These are phyloP conservation scores for Isoetes engelmannii DNA, from an alignment of 83 land plant genomes.

Conservation along the genomic window DNA sequence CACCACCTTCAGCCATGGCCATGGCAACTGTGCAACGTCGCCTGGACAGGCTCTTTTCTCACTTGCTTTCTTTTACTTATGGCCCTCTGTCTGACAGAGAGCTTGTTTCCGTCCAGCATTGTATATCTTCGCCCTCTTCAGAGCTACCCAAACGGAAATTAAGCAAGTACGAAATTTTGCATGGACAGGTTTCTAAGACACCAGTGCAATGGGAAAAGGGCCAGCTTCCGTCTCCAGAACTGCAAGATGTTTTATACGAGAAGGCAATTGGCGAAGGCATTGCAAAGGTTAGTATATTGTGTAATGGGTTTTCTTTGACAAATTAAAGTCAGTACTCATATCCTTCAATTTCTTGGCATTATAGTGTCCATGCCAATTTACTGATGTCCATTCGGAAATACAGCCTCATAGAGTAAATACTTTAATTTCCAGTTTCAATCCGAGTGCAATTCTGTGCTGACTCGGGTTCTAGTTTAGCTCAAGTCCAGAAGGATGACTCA, in stretches of 20 bases:
- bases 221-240: conserved; percentile 19
- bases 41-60: too few relatives aligned
- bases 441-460: too few relatives aligned
- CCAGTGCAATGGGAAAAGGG: neutral
- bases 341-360: too few relatives aligned
- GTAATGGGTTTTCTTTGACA: neutral
- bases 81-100: neutral
- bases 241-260: conserved; percentile 67
- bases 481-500: too few relatives aligned
- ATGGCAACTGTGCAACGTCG: too few relatives aligned
- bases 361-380: too few relatives aligned
- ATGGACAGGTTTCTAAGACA: neutral
- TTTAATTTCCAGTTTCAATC: too few relatives aligned
- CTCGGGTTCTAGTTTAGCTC: too few relatives aligned
- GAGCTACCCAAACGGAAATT: neutral
- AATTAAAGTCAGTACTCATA: too few relatives aligned
- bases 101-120: neutral
- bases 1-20: too few relatives aligned
- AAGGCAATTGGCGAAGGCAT: conserved; percentile 76
- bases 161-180: neutral
- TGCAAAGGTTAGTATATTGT: conserved; percentile 60
- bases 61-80: neutral
- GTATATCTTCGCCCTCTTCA: neutral
- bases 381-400: too few relatives aligned
- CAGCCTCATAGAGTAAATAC: too few relatives aligned